Evolutionary conservation across 257 asterid species (phyloP).

Genomic region (Ligustrum vulgare): DNA sequence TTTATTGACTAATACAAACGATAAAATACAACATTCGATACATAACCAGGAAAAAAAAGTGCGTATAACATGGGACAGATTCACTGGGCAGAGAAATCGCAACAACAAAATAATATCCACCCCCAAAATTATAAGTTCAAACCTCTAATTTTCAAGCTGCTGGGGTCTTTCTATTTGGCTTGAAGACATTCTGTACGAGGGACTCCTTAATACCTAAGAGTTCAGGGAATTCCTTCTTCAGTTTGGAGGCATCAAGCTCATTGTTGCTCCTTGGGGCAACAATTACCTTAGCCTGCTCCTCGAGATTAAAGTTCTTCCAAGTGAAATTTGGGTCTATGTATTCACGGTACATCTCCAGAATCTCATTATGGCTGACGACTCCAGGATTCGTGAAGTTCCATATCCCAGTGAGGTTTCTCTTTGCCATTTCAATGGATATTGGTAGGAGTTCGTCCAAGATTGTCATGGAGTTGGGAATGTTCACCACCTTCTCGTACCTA

Average conservation of each 20-base stretch:
- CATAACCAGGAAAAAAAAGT: slow-evolving; percentile 2
- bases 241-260: slow-evolving; percentile 70
- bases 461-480: slow-evolving; percentile 90
- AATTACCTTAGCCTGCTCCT: slow-evolving; percentile 91
- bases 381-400: slow-evolving; percentile 89
- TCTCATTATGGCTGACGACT: slow-evolving; percentile 85
- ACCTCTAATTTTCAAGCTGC: slow-evolving; percentile 35
- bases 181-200: slow-evolving; percentile 58
- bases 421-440: slow-evolving; percentile 82
- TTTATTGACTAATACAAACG: slow-evolving; percentile 14
- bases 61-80: slow-evolving; percentile 19
- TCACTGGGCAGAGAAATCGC: not conserved
- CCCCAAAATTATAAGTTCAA: slow-evolving; percentile 10
- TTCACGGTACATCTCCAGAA: slow-evolving; percentile 69
- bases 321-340: slow-evolving; percentile 64
- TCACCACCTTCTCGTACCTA: slow-evolving; percentile 68
- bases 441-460: slow-evolving; percentile 84
- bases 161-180: slow-evolving; percentile 69
- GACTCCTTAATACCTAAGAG: slow-evolving; percentile 73
- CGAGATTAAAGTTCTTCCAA: slow-evolving; percentile 72
- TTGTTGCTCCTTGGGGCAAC: slow-evolving; percentile 84
- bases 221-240: slow-evolving; percentile 66
- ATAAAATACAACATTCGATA: slow-evolving; percentile 26
- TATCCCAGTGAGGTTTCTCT: slow-evolving; percentile 76
- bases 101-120: no score